Percentiles rank a stretch among this genome's conserved stretches.
Conservation (phyloP, 495 filamentous ascomycete genomes). For the Aspergillus panamensis region DNA sequence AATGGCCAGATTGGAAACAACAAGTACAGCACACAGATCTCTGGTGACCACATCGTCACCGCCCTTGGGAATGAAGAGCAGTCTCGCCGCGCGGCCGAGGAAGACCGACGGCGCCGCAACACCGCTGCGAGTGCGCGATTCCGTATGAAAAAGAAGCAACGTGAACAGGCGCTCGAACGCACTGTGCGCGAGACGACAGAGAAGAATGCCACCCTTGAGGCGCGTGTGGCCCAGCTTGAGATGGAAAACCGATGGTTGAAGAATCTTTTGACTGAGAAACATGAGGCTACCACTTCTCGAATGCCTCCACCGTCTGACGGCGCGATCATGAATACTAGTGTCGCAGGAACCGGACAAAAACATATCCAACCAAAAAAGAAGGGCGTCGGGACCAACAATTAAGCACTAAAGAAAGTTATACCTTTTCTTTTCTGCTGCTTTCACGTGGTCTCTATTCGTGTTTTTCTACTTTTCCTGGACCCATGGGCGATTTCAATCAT, state of each 20-base stretch:
- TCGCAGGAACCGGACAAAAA: slow-evolving; percentile 35
- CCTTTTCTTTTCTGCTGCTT: neutral
- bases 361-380: slow-evolving; percentile 50
- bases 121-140: slow-evolving; percentile 93
- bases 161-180: slow-evolving; percentile 88
- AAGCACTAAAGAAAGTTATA: slow-evolving; percentile 25
- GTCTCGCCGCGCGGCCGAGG: slow-evolving; percentile 80
- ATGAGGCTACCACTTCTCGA: slow-evolving; percentile 41
- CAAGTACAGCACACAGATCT: slow-evolving; percentile 47
- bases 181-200: slow-evolving; percentile 87
- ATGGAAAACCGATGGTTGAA: slow-evolving; percentile 97
- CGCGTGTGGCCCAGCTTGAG: slow-evolving; percentile 79
- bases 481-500: slow-evolving; percentile 3
- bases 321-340: slow-evolving; percentile 24
- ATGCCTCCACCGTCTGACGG: slow-evolving; percentile 31
- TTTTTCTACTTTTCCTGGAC: neutral
- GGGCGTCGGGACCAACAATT: slow-evolving; percentile 44
- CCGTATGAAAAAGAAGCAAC: slow-evolving; percentile 99
- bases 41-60: slow-evolving; percentile 43
- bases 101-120: slow-evolving; percentile 95
- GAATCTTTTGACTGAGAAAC: slow-evolving; percentile 90
- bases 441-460: slow-evolving; percentile 1
- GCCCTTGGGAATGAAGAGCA: slow-evolving; percentile 41
- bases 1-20: slow-evolving; percentile 45
- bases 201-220: slow-evolving; percentile 74